Evolutionary conservation across 2,329 filamentous ascomycete species (phyloP).

Genomic region (Colletotrichum nymphaeae): DNA sequence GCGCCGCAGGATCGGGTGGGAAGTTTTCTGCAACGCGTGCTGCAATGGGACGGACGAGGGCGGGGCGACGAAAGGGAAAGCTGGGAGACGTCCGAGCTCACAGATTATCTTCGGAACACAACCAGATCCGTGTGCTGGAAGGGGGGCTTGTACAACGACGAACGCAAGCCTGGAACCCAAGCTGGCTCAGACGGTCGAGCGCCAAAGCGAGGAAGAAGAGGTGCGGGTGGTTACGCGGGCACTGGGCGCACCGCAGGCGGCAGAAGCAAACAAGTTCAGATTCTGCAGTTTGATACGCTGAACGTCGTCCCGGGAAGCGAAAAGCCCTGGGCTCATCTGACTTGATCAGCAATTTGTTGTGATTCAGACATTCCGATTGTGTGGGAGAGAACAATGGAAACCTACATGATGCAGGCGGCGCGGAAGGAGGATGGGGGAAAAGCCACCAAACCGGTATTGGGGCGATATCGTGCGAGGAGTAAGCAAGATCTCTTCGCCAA

Average conservation of each 20-base stretch:
- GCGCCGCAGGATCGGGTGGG: background rate
- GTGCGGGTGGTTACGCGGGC: slow-evolving; percentile 8
- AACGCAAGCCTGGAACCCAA: slow-evolving; percentile 1
- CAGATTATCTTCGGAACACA: background rate
- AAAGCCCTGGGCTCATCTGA: slow-evolving; percentile 26
- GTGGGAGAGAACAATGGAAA: slow-evolving; percentile 4
- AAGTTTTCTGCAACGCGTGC: background rate
- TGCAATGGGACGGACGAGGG: background rate
- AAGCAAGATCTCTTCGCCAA: background rate
- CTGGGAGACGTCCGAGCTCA: slow-evolving; percentile 10
- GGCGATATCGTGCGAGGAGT: background rate
- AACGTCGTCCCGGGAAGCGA: slow-evolving; percentile 26
- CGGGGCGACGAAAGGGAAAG: background rate
- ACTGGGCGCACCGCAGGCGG: background rate
- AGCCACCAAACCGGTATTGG: background rate
- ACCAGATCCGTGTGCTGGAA: background rate
- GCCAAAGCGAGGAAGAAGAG: slow-evolving; percentile 2
- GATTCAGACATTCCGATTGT: slow-evolving; percentile 26
- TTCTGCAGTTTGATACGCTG: slow-evolving; percentile 28
- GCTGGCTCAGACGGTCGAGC: background rate
- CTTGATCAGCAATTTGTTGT: slow-evolving; percentile 27
- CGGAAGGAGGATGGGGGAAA: background rate
- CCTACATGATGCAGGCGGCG: slow-evolving; percentile 1
- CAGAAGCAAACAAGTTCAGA: slow-evolving; percentile 22
- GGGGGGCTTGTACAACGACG: background rate